phyloP scores from a whole-genome alignment of 148 eudicot genomes.

The Euryodendron excelsum region DNA sequence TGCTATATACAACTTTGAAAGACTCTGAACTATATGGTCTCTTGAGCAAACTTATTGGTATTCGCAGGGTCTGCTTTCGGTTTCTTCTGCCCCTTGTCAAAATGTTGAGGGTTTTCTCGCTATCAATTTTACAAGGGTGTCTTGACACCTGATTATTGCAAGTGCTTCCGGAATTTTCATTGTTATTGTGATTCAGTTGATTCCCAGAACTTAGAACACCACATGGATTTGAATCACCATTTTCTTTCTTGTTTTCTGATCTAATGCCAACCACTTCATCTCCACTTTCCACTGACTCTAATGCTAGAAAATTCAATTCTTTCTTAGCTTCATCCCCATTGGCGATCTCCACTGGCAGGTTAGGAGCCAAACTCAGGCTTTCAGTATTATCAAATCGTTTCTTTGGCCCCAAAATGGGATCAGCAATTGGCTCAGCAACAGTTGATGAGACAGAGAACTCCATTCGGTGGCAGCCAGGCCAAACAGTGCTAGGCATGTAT shows the following conservation, averaged over 20 bases:
- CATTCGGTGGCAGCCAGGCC: constrained; percentile 72
- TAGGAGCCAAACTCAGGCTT: constrained; percentile 36
- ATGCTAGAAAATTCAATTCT: constrained; percentile 41
- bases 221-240: constrained; percentile 22
- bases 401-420: constrained; percentile 41
- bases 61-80: constrained; percentile 81
- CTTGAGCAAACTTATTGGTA: constrained; percentile 85
- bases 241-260: constrained; percentile 38
- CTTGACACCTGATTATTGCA: constrained; percentile 17
- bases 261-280: constrained; percentile 33
- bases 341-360: constrained; percentile 52
- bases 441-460: constrained; percentile 70
- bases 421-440: constrained; percentile 56
- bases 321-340: constrained; percentile 40
- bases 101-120: constrained; percentile 69
- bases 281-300: constrained; percentile 39
- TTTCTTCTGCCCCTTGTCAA: constrained; percentile 81
- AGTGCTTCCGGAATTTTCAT: constrained; percentile 20
- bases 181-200: constrained; percentile 8
- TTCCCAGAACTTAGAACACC: constrained; percentile 16
- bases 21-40: constrained; percentile 85
- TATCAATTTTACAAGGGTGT: constrained; percentile 31
- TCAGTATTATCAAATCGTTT: constrained; percentile 43
- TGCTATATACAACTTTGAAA: constrained; percentile 72
- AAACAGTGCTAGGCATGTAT: constrained; percentile 51